Evolutionary conservation across 2,329 filamentous ascomycete genomes (phyloP), one percentile per base, ranked within the genome.

Genomic region (Scedosporium aurantiacum): DNA sequence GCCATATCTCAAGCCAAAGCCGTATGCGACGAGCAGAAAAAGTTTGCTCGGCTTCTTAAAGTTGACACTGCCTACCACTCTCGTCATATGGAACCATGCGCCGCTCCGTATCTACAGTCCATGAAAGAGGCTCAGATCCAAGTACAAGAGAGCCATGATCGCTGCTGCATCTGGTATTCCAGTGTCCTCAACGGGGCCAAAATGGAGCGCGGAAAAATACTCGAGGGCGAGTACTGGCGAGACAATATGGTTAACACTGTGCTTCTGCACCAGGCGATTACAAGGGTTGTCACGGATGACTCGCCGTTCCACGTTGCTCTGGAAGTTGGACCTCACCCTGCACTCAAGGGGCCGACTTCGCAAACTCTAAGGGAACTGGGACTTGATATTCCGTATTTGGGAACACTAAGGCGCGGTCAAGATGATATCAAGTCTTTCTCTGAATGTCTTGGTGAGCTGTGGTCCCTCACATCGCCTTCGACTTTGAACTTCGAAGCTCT

Each of bases 301-400:
- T 4, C 4, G 45, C 45, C 45, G 4, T 5, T 52, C 14, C 14
- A 52, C 8, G 3, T 52, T 3, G 45, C 45, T 10, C 6, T 43
- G 6, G 79, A 81, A 66, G 66, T 81, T 8, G 79, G 79, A 0
- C 78, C 79, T 0, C 78, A 81, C 64, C 72, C 77, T 4, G 78
- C 77, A 2, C 70, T 82, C 1, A 74, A 78, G 57, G 78, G 79
- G 0, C 79, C 79, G 0, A 72, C 80, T 62, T 78, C 79, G 67
- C 76, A 80, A 67, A 79, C 79, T 14, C 67, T 79, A 64, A 68
- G 68, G 1, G 72, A 78, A 5, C 74, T 75, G 45, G 71, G 72
- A 3, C 4, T 14, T 3, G 45, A 52, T 3, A 18, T 52, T 7
- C 45, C 45, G 3, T 52, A 52, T 23, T 14, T 21, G 2, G 45